Evolutionary conservation across 805 yeast genomes (phyloP).

Genomic region (Saturnispora zaruensis): DNA sequence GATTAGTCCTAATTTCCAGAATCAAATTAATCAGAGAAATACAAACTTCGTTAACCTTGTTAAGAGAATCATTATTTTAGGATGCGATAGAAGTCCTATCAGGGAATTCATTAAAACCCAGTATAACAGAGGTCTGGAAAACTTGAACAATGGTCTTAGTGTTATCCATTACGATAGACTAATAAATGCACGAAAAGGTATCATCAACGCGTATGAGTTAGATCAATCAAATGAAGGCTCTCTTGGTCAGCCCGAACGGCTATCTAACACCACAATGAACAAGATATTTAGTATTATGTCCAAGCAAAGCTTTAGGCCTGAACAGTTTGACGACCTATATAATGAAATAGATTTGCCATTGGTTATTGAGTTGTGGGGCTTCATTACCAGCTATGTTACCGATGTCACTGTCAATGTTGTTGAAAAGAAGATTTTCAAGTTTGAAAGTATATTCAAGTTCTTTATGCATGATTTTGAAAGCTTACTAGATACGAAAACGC

Average conservation of each 20-base stretch:
- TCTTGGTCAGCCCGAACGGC: conserved; percentile 11
- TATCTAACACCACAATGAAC: conserved; percentile 22
- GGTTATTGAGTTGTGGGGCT: conserved; percentile 53
- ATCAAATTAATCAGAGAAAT: conserved; percentile 11
- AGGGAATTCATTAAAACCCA: conserved; percentile 51
- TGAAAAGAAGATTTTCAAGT: conserved; percentile 34
- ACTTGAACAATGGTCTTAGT: conserved; percentile 34
- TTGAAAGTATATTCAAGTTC: conserved; percentile 47
- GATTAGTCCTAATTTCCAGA: conserved; percentile 17
- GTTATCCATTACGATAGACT: conserved; percentile 34
- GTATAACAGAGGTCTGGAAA: conserved; percentile 31
- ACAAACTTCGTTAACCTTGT: conserved; percentile 35
- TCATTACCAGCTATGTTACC: conserved; percentile 34
- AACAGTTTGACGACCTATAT: conserved; percentile 25
- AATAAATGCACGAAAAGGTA: conserved; percentile 31
- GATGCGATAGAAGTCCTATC: conserved; percentile 56
- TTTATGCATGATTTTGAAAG: conserved; percentile 37
- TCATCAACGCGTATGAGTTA: conserved; percentile 29
- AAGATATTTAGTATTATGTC: conserved; percentile 20
- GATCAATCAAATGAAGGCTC: background rate
- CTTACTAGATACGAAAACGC: conserved; percentile 20
- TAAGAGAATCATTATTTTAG: conserved; percentile 51
- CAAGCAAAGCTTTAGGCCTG: conserved; percentile 16
- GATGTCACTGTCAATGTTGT: conserved; percentile 28
- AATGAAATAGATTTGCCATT: conserved; percentile 40